These are phyloP conservation scores for Anthostomella pinea DNA, from an alignment of 2,329 filamentous ascomycete species.

Conservation along the genomic window DNA sequence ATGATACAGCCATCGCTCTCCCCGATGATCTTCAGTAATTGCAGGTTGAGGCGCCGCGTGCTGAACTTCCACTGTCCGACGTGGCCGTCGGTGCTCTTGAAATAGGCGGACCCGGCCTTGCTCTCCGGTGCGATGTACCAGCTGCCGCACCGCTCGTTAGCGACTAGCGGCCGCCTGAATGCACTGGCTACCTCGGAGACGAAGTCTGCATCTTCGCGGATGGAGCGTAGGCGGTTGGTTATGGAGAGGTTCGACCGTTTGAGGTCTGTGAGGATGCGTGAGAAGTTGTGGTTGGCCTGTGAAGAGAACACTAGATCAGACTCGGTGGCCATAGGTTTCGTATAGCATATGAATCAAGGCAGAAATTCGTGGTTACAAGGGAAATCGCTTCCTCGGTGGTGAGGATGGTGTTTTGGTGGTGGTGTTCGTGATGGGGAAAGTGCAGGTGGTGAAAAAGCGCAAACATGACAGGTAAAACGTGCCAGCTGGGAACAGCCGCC, in stretches of 20 bases:
- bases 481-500: too few species aligned
- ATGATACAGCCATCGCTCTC: slow-evolving; percentile 74
- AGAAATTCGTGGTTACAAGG: slow-evolving; percentile 5
- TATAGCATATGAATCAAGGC: neutral
- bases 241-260: slow-evolving; percentile 75
- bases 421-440: too few species aligned
- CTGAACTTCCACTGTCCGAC: slow-evolving; percentile 89
- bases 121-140: slow-evolving; percentile 76
- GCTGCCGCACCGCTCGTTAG: slow-evolving; percentile 92
- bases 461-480: too few species aligned
- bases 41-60: slow-evolving; percentile 77
- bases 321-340: slow-evolving; percentile 22
- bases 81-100: slow-evolving; percentile 97
- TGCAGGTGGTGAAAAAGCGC: too few species aligned
- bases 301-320: slow-evolving; percentile 50
- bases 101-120: slow-evolving; percentile 79
- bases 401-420: too few species aligned
- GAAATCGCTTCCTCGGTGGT: slow-evolving; percentile 1
- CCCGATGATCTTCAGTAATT: slow-evolving; percentile 68
- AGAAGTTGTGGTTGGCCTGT: slow-evolving; percentile 62
- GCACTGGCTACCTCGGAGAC: slow-evolving; percentile 58
- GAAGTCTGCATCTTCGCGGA: slow-evolving; percentile 73
- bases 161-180: slow-evolving; percentile 68
- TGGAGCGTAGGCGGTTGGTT: slow-evolving; percentile 77
- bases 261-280: slow-evolving; percentile 66